phyloP scores from a whole-genome alignment of 257 asterid species.

The Solanum ossicruentum region DNA sequence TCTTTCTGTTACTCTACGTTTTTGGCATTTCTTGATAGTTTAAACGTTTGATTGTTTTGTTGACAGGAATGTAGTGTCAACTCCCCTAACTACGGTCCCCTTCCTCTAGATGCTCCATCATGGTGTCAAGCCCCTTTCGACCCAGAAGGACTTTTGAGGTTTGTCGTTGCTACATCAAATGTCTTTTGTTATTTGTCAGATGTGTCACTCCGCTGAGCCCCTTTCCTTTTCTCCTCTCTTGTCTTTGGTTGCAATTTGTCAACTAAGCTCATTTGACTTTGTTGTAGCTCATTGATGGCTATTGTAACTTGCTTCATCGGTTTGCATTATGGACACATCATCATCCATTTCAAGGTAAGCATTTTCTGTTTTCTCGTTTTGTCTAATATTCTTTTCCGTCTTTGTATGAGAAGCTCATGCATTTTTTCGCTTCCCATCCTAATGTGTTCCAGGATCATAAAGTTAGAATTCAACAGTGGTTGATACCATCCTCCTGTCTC shows the following conservation, averaged over 20 bases:
- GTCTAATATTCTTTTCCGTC: not conserved
- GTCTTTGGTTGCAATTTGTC: not conserved
- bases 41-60: conserved; percentile 5
- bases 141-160: conserved; percentile 74
- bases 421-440: not conserved
- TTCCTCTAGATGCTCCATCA: conserved; percentile 54
- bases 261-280: conserved; percentile 9
- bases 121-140: conserved; percentile 77
- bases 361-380: not conserved
- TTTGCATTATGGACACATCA: conserved; percentile 51
- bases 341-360: conserved; percentile 54
- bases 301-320: conserved; percentile 48
- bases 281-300: conserved; percentile 59
- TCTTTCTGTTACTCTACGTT: not conserved
- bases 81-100: conserved; percentile 70
- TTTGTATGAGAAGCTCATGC: not conserved
- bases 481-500: conserved; percentile 29
- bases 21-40: not conserved
- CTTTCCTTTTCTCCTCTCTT: not conserved
- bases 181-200: not conserved
- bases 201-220: not conserved
- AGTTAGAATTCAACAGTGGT: conserved; percentile 44
- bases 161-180: conserved; percentile 4
- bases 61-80: conserved; percentile 56
- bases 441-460: conserved; percentile 44